Base-by-base conservation (phyloP, 2,329 filamentous ascomycete species). In the Penicillium expansum region DNA sequence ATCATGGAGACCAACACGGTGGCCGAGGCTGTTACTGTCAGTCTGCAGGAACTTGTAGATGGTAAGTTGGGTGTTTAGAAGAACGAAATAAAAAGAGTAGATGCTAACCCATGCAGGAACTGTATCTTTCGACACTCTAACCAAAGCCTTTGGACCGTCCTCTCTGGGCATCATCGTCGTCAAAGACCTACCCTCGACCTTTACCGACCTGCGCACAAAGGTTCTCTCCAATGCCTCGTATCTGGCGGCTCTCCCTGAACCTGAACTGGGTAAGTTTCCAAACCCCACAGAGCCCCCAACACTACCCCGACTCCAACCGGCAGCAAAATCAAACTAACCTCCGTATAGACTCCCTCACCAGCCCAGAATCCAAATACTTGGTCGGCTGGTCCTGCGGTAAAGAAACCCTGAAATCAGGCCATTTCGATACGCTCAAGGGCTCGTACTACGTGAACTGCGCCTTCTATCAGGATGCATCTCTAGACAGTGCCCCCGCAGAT, bases 111-210 rank as follows among this genome's bases (percentile, higher is more conserved):
- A 30, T 16, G 14, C 51, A 74, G 76, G 74, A 48, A 65, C 70
- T 6, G 69, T 81, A 43, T 72, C 77, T 7, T 79, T 78, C 58
- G 69, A 74, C 18, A 75, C 74, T 10, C 70, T 81, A 13, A 74
- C 77, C 32, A 71, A 88, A 65, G 94, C 94, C 0, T 97, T 99
- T 71, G 94, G 94, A 0, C 91, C 92, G 1, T 86, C 90, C 27
- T 96, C 92, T 2, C 80, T 97, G 13, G 94, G 94, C 0, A 96
- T 99, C 51, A 87, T 99, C 54, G 79, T 97, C n/a, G 92, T 99
- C 47, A 91, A 89, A 71, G 90, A 92, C 70, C 84, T 97, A 0
- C 90, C 92, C 0, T 61, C 81, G 6, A 80, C 85, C 51, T 99
- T 96, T 67, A 75, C 82, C 14, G 76, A 82, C n/a, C 78, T 97